Base-by-base conservation (phyloP, 805 yeast genomes). In the Kodamaea sagamina region DNA sequence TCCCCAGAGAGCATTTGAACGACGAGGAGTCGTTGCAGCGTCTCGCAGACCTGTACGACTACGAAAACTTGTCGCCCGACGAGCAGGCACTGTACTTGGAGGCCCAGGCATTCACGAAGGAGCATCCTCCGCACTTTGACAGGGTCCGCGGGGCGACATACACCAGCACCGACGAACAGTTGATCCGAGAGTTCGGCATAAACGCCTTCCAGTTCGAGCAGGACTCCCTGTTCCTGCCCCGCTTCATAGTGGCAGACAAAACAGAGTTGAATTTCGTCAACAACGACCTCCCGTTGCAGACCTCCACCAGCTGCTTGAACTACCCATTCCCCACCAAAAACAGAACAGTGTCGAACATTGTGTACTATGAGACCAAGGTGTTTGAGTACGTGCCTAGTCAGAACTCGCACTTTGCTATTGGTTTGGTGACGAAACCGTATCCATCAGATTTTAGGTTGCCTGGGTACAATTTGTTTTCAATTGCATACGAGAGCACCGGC, bases 401-500 rank as follows among this genome's bases (percentile, higher is more conserved):
- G 2, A 77, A 75, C 43, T 73, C 82, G 1, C 75, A 75, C 26
- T 72, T 85, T 44, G 73, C 84, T 22, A 71, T 86, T 36, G 93
- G 95, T 0, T 65, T 86, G 19, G 76, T 79, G 7, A 81, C 92
- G 0, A 78, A 75, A 49, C 92, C 93, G 2, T 84, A 84, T 53
- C 93, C 95, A 2, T 71, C 76, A 46, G 32, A 54, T 3, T 86
- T 84, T 60, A 71, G 87, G 50, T 68, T 83, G 10, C 95, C 95
- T 0, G 95, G 95, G 1, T 76, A 80, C 59, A 74, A 79, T 46
- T 77, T 77, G 38, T 84, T 82, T 54, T 82, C 89, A 0, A 71
- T 86, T 38, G 85, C 85, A 2, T 80, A 86, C 56, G 92, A 86
- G 58, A 77, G 86, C 2, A 78, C 81, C 4, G 95, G 95, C 1